Conservation (phyloP, 2,329 filamentous ascomycete species). For the Ceratocystis huliohia region DNA sequence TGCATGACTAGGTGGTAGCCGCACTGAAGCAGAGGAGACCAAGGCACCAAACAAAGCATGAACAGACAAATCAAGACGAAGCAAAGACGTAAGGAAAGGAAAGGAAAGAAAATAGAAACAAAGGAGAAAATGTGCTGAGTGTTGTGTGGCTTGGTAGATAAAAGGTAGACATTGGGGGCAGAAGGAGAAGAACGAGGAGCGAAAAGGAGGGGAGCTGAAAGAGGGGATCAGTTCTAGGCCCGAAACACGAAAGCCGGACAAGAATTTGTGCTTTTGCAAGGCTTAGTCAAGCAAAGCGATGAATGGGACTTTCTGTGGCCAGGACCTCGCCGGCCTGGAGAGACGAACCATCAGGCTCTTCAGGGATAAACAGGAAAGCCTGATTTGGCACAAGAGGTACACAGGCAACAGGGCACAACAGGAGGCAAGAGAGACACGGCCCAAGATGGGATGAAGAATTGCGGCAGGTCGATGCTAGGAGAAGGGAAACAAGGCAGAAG, state of each 20-base stretch:
- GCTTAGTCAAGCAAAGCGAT: not conserved
- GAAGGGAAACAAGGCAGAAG: not conserved
- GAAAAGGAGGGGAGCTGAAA: constrained; percentile 6
- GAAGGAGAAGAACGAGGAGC: not conserved
- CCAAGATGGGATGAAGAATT: constrained; percentile 1
- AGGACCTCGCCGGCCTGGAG: not conserved
- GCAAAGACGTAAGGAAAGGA: not conserved
- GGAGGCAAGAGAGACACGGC: not conserved
- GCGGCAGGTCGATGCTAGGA: not conserved
- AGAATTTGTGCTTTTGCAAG: not conserved
- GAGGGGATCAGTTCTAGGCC: constrained; percentile 7
- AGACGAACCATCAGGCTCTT: too few species aligned
- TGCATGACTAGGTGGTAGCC: constrained; percentile 1
- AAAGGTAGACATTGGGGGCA: not conserved
- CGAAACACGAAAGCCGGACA: not conserved
- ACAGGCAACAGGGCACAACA: not conserved
- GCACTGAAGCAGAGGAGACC: constrained; percentile 5
- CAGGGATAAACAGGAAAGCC: too few species aligned
- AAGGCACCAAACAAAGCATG: constrained; percentile 2
- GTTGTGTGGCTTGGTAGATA: not conserved
- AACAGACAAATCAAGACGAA: not conserved
- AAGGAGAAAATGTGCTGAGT: not conserved
- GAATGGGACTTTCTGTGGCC: not conserved
- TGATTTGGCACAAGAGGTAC: not conserved
- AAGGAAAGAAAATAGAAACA: not conserved